Evolutionary conservation across 352 stramenopile species (phyloP).

Genomic region (Pilasporangium apinafurcum): DNA sequence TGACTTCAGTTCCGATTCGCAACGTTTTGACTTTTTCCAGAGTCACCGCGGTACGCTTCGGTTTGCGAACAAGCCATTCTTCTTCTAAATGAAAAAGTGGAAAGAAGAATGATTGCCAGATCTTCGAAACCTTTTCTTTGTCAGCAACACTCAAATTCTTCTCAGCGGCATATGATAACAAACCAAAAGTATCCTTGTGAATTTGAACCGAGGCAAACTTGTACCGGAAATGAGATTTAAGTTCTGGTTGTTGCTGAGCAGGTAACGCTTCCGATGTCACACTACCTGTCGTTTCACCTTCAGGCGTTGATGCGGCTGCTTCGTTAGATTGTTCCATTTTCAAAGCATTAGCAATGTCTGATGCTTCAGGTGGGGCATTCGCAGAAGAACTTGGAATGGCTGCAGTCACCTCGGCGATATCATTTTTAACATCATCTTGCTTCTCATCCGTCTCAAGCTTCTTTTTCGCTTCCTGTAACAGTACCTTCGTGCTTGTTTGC

Average conservation of each 20-base stretch:
- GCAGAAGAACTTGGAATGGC: background rate
- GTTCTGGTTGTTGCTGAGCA: constrained; percentile 9
- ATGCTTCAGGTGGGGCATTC: constrained; percentile 38
- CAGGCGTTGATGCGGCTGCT: background rate
- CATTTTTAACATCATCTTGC: constrained; percentile 3
- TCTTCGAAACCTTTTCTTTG: constrained; percentile 82
- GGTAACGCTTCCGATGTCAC: constrained; percentile 2
- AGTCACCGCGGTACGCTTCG: constrained; percentile 55
- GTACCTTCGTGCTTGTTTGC: constrained; percentile 91
- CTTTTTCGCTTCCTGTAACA: constrained; percentile 88
- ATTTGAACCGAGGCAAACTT: constrained; percentile 71
- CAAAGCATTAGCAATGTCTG: constrained; percentile 54
- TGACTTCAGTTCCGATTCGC: constrained; percentile 62
- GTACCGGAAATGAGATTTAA: constrained; percentile 73
- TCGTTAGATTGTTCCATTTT: constrained; percentile 40
- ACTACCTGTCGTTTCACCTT: constrained; percentile 1
- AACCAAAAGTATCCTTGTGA: constrained; percentile 77
- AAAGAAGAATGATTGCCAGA: constrained; percentile 83
- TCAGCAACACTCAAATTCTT: constrained; percentile 76
- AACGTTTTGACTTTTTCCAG: constrained; percentile 62
- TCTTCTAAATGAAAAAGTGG: constrained; percentile 81
- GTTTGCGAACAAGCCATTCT: constrained; percentile 77
- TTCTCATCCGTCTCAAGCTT: constrained; percentile 69
- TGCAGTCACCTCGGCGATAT: constrained; percentile 15
- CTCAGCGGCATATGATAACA: constrained; percentile 75